Conservation (phyloP, 805 yeast species). For the Starmerella ratchasimensis region DNA sequence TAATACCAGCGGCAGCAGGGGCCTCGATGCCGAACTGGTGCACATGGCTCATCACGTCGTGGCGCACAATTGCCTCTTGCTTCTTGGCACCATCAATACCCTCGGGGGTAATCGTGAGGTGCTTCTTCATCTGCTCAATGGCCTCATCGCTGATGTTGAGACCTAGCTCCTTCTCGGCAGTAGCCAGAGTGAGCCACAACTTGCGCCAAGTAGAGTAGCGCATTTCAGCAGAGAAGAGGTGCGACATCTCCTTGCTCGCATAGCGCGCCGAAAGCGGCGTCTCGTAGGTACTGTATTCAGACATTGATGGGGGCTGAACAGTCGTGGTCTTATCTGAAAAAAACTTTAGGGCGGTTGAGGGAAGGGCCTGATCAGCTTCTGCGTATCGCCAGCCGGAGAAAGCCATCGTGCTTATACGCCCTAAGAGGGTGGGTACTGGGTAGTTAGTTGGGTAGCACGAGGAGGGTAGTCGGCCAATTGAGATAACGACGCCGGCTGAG, state of each 20-base stretch:
- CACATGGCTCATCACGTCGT: constrained; percentile 98
- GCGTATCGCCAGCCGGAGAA: not conserved
- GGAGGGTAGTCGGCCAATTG: too few relatives aligned
- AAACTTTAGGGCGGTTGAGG: not conserved
- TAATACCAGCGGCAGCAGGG: constrained; percentile 95
- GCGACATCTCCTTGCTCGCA: constrained; percentile 95
- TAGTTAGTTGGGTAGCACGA: too few relatives aligned
- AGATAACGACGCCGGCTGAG: too few relatives aligned
- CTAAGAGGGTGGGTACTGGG: too few relatives aligned
- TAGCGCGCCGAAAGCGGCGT: constrained; percentile 94
- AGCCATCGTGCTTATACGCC: too few relatives aligned
- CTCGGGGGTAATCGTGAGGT: constrained; percentile 77
- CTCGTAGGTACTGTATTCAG: constrained; percentile 58
- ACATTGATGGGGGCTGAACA: too few relatives aligned
- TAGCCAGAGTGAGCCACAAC: constrained; percentile 88
- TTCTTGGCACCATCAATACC: constrained; percentile 78
- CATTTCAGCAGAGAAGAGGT: constrained; percentile 79
- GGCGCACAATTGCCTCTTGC: constrained; percentile 96
- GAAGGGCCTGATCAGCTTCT: not conserved
- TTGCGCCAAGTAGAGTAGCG: constrained; percentile 98
- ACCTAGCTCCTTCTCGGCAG: constrained; percentile 89
- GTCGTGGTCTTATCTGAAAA: constrained; percentile 1
- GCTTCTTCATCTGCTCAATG: constrained; percentile 64
- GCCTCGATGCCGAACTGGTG: constrained; percentile 86
- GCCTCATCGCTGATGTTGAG: constrained; percentile 85